phyloP scores from a whole-genome alignment of 2,329 filamentous ascomycete species.

The Ophiostoma montium region DNA sequence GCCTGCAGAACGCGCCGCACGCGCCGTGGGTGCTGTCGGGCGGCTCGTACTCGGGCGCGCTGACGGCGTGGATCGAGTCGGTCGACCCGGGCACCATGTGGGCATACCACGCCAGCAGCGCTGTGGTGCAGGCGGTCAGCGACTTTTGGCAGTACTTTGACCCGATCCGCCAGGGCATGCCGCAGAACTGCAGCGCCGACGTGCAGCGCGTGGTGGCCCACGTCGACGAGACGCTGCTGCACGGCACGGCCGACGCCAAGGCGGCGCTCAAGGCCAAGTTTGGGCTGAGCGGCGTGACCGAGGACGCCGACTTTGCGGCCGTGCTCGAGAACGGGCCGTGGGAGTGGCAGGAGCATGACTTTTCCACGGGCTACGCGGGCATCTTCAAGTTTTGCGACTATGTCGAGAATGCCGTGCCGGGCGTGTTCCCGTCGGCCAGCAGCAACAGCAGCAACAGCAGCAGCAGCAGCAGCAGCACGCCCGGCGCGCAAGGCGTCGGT shows the following conservation, averaged over 20 bases:
- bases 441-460: conserved; percentile 21
- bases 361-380: conserved; percentile 30
- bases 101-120: conserved; percentile 43
- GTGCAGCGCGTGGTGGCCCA: conserved; percentile 35
- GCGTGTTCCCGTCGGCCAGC: too few species aligned
- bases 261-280: conserved; percentile 35
- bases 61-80: conserved; percentile 37
- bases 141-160: conserved; percentile 43
- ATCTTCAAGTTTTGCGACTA: conserved; percentile 38
- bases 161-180: conserved; percentile 38
- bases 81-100: conserved; percentile 41
- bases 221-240: conserved; percentile 31
- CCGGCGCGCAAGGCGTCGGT: conserved; percentile 35
- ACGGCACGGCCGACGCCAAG: conserved; percentile 25
- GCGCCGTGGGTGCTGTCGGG: conserved; percentile 42
- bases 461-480: conserved; percentile 16
- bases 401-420: conserved; percentile 28
- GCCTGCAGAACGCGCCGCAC: conserved; percentile 31
- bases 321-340: conserved; percentile 41
- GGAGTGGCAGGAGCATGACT: conserved; percentile 40
- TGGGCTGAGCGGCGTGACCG: conserved; percentile 28
- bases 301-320: conserved; percentile 30
- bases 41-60: conserved; percentile 40
- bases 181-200: conserved; percentile 41
- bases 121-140: conserved; percentile 36